Base-by-base conservation (phyloP, 495 filamentous ascomycete species). In the Aspergillus biplanus region DNA sequence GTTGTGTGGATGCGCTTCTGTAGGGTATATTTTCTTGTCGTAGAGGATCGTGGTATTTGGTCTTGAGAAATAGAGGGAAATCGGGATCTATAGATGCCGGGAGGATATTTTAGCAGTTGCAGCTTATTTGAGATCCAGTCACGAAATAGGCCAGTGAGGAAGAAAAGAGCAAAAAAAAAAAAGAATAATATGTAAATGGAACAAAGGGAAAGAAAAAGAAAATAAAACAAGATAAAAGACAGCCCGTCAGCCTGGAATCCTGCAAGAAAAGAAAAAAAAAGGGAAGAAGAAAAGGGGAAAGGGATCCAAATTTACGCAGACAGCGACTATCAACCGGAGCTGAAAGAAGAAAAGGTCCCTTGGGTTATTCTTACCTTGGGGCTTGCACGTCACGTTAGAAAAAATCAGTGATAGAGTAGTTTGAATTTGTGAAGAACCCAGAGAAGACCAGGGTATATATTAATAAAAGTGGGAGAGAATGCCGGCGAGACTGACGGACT, bases 191-290 rank as follows among this genome's bases (percentile, higher is more conserved):
- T 39, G 33, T 31, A 49, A 35, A 33, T 31, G 44, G 46, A 61
- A 53, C 34, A 34, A 34, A 56, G 52, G 49, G 34, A 34, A 59
- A 46, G 32, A 33, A 37, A 49, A 56, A 62, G 6, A 18, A 34
- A 13, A 44, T 32, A 47, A 34, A 62, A 50, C 15, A 31, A 55
- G 52, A 15, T 4, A n/a, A 5, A 53, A 35, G 54, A 33, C 33
- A 33, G 48, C 35, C 37, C 7, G 58, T 54, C 35, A 54, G 48
- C 50, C 33, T n/a, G 48, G 47, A 16, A 54, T 37, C 27, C 56
- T 54, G 48, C 35, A 42, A 54, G 46, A 48, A 56, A 47, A 55
- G 58, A 33, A 49, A 58, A 49, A 58, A 47, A n/a, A 56, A 52
- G 39, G 27, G 49, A 37, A 11, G 7, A 35, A 9, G 12, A 60